Conservation (phyloP, 2,329 filamentous ascomycete species). For the Phaeoacremonium minimum region DNA sequence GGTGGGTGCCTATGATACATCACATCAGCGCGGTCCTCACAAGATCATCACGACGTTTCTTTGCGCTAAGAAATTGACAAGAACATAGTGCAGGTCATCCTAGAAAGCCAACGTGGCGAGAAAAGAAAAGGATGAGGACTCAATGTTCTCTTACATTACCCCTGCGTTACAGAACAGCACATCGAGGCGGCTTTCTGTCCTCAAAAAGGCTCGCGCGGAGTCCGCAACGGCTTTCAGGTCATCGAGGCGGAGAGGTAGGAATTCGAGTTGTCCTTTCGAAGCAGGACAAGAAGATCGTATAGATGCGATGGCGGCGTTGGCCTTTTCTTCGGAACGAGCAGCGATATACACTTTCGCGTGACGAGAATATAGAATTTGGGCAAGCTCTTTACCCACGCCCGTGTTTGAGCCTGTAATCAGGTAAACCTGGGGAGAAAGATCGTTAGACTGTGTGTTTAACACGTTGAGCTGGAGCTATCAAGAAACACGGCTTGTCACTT, state of each 20-base stretch:
- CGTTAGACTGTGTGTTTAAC: too few species aligned
- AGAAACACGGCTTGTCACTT: not conserved
- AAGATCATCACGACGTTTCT: too few species aligned
- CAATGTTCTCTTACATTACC: too few species aligned
- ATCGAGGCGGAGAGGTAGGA: constrained; percentile 25
- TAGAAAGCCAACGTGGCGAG: too few species aligned
- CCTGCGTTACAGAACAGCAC: constrained; percentile 35
- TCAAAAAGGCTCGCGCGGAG: constrained; percentile 13
- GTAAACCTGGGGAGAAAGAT: constrained; percentile 36
- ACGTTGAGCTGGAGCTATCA: too few species aligned
- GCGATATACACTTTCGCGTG: constrained; percentile 48
- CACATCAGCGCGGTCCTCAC: too few species aligned
- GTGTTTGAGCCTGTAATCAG: constrained; percentile 35
- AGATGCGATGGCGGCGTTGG: constrained; percentile 30
- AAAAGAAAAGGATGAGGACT: too few species aligned
- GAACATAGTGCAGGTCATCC: too few species aligned
- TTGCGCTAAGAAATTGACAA: too few species aligned
- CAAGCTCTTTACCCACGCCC: constrained; percentile 42
- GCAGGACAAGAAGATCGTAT: constrained; percentile 21
- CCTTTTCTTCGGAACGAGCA: constrained; percentile 36
- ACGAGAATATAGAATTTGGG: constrained; percentile 42
- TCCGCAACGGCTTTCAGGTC: constrained; percentile 18
- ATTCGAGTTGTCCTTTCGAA: constrained; percentile 21
- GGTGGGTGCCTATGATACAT: too few species aligned
- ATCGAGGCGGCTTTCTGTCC: constrained; percentile 21